phyloP scores from a whole-genome alignment of 768 basidiomycete genomes.

The Hemileccinum impolitum region DNA sequence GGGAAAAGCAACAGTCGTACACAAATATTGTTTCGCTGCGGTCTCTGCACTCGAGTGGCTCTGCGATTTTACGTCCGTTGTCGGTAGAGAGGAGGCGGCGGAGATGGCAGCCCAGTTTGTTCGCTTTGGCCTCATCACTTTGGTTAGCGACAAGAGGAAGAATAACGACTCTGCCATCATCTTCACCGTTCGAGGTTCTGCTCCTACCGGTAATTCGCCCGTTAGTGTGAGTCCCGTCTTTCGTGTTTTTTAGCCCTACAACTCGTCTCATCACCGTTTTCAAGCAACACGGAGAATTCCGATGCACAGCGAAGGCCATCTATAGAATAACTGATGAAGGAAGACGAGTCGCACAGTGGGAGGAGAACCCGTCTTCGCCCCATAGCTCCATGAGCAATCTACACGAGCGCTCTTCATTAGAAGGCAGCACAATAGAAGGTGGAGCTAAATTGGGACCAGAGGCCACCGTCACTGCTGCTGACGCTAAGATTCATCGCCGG shows the following conservation, averaged over 20 bases:
- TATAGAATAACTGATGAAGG: conserved; percentile 96
- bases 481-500: conserved; percentile 72
- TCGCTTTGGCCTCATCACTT: conserved; percentile 82
- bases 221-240: conserved; percentile 53
- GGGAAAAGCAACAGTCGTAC: conserved; percentile 42
- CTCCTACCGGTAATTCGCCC: conserved; percentile 70
- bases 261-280: conserved; percentile 11
- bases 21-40: conserved; percentile 81
- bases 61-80: conserved; percentile 94
- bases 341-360: conserved; percentile 82
- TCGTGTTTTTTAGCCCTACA: neutral
- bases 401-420: conserved; percentile 59
- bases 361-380: conserved; percentile 52
- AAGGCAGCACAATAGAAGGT: conserved; percentile 31
- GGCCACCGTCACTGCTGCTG: conserved; percentile 33
- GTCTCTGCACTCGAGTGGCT: conserved; percentile 93
- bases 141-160: conserved; percentile 90
- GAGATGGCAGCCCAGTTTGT: conserved; percentile 99
- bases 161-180: conserved; percentile 91
- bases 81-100: conserved; percentile 92
- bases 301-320: conserved; percentile 92
- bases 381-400: conserved; percentile 65
- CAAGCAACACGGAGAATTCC: conserved; percentile 93
- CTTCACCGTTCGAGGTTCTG: conserved; percentile 83
- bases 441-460: conserved; percentile 25